Evolutionary conservation across 495 filamentous ascomycete genomes (phyloP), one percentile per base, ranked within the genome.

Genomic region (Glarea lozoyensis): DNA sequence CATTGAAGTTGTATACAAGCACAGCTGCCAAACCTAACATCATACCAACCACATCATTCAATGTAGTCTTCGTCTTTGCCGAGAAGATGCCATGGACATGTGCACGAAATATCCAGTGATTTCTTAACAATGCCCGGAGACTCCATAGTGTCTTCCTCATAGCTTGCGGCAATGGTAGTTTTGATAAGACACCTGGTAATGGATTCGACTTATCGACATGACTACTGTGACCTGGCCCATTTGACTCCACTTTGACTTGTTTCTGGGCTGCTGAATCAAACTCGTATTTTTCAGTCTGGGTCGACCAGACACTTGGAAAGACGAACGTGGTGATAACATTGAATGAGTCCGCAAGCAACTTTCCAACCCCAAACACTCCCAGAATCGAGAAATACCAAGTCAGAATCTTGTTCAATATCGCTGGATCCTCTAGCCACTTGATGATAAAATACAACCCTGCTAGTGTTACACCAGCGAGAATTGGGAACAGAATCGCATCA

Each of bases 401-500:
- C 10, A 98, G 64, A 15, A 93, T 75, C 64, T 82, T 84, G 63
- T 90, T 97, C 52, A 98, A 53, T 9, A 92, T 62, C 9, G 76
- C 68, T 0, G 90, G 79, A 53, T 94, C 84, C 50, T 92, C 73
- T 19, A 94, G 70, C 73, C 81, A 93, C 54, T 93, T 86, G 58
- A 97, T 87, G 40, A 95, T 68, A 54, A 89, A 77, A 62, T 96
- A 97, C 10, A 98, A 69, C 0, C 78, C 81, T 21, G 80, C 69
- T 9, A 98, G 75, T 0, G 81, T 76, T 2, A 64, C 45, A 4
- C 81, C 92, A 7, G 88, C 90, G 24, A 84, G 62, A n/a, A 96
- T 49, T 6, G 92, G 92, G 38, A 96, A 82, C 60, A 92, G 66
- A 50, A 97, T 69, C 23, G 88, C 92, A 64, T 97, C 92, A 0